A percentile compares a stretch with the other conserved stretches of the same genome.
These are phyloP conservation scores for Penicillium sp. DNA, from an alignment of 2,329 filamentous ascomycete species.

Conservation along the genomic window DNA sequence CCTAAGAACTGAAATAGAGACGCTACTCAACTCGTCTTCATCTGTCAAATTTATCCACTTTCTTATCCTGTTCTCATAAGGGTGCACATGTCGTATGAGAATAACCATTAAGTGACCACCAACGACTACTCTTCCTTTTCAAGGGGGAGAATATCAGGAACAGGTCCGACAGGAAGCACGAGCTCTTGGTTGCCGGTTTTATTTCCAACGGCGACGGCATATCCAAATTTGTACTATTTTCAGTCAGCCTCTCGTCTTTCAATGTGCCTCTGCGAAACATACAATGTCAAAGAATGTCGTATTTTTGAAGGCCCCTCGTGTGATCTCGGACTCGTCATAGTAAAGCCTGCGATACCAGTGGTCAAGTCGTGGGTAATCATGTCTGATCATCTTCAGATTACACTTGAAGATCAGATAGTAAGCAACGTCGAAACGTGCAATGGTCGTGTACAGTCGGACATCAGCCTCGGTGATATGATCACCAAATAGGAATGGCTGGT, in stretches of 20 bases:
- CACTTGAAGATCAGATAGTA: slow-evolving; percentile 83
- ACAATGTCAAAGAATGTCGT: slow-evolving; percentile 46
- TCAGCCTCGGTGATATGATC: slow-evolving; percentile 73
- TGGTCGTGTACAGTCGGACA: slow-evolving; percentile 66
- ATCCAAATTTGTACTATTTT: slow-evolving; percentile 28
- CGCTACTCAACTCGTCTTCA: neutral
- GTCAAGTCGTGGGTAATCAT: slow-evolving; percentile 56
- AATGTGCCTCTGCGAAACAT: slow-evolving; percentile 13
- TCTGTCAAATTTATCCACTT: neutral
- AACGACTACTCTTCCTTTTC: neutral
- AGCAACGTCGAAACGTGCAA: slow-evolving; percentile 66
- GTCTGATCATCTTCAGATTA: slow-evolving; percentile 61
- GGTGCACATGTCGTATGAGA: neutral
- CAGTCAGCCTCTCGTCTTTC: neutral
- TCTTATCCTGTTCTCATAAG: neutral
- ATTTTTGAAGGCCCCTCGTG: slow-evolving; percentile 44
- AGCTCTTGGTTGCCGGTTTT: slow-evolving; percentile 21
- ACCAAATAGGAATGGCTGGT: slow-evolving; percentile 70
- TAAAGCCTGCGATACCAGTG: slow-evolving; percentile 49
- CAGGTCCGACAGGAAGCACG: slow-evolving; percentile 28
- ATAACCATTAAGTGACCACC: neutral
- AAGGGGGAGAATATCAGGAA: slow-evolving; percentile 27
- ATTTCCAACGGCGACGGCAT: slow-evolving; percentile 19
- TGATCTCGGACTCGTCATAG: slow-evolving; percentile 45
- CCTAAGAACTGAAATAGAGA: neutral